Conservation (phyloP, 805 yeast species). For the Metschnikowia amazonensis region DNA sequence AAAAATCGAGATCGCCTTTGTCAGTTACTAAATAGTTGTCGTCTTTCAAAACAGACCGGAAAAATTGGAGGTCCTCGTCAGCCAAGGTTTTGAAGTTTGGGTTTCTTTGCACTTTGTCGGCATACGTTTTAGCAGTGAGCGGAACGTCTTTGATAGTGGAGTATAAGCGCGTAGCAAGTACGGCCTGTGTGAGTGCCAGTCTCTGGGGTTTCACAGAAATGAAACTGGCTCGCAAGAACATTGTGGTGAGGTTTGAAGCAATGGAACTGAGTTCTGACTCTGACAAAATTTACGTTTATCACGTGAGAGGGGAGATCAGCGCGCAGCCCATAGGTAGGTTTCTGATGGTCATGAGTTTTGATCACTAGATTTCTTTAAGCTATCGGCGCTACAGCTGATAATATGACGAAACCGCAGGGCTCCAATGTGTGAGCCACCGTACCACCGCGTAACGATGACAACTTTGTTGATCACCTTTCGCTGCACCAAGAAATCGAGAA, state of each 20-base stretch:
- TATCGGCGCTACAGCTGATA: slow-evolving; percentile 50
- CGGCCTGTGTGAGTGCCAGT: not conserved
- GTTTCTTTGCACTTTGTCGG: slow-evolving; percentile 50
- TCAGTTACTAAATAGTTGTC: slow-evolving; percentile 50
- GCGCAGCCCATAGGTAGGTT: not conserved
- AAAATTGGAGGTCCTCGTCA: slow-evolving; percentile 54
- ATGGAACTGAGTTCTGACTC: not conserved
- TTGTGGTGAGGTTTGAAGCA: not conserved
- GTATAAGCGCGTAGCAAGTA: slow-evolving; percentile 15
- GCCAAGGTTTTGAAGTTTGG: slow-evolving; percentile 49
- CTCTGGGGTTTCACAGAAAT: not conserved
- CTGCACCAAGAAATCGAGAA: slow-evolving; percentile 50
- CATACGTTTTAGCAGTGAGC: slow-evolving; percentile 70
- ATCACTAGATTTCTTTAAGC: slow-evolving; percentile 26
- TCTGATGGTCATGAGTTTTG: not conserved
- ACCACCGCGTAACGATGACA: slow-evolving; percentile 76
- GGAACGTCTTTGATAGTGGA: slow-evolving; percentile 35
- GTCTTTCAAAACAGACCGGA: slow-evolving; percentile 54
- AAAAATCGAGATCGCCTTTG: slow-evolving; percentile 60
- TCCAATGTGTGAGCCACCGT: slow-evolving; percentile 75
- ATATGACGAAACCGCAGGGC: slow-evolving; percentile 68
- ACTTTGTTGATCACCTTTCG: slow-evolving; percentile 50
- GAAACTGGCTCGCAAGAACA: slow-evolving; percentile 4
- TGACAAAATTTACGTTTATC: slow-evolving; percentile 4
- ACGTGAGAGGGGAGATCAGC: not conserved